These are phyloP conservation scores for Scedosporium aurantiacum DNA, from an alignment of 2,329 filamentous ascomycete species.

Conservation along the genomic window DNA sequence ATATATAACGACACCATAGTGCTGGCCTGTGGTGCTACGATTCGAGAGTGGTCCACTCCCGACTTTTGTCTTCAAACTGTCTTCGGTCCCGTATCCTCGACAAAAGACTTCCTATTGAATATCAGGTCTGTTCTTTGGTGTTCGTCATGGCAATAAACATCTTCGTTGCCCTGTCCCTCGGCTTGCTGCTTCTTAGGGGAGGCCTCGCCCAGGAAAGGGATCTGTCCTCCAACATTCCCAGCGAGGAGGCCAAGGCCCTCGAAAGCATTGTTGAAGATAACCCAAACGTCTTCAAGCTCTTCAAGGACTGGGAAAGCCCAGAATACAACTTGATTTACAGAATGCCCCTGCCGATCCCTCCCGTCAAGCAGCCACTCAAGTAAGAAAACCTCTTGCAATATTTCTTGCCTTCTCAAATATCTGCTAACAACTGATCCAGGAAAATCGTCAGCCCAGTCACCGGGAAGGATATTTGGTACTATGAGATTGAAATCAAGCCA, in stretches of 20 bases:
- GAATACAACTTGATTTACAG: slow-evolving; percentile 9
- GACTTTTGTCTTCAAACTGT: no score
- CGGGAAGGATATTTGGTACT: slow-evolving; percentile 24
- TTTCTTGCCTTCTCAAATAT: no score
- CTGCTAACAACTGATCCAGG: slow-evolving; percentile 9
- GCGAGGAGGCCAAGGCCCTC: background rate
- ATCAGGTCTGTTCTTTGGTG: background rate
- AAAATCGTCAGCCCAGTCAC: slow-evolving; percentile 24
- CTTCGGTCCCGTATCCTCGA: background rate
- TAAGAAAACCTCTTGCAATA: slow-evolving; percentile 16
- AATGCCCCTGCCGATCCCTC: slow-evolving; percentile 30
- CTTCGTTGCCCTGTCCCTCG: background rate
- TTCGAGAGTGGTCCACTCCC: background rate
- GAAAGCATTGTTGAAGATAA: background rate
- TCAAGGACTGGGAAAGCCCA: slow-evolving; percentile 11
- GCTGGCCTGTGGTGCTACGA: no score
- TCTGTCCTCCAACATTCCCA: background rate
- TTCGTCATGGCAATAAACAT: background rate
- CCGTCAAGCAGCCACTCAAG: slow-evolving; percentile 28
- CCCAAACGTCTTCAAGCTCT: background rate
- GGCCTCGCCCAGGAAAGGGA: background rate
- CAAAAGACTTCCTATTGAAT: no score
- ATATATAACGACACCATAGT: no score
- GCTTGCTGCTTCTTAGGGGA: background rate
- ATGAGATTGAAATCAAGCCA: slow-evolving; percentile 21